Base-by-base conservation (phyloP, 169 alveolate species). In the Plasmodium vivax region DNA sequence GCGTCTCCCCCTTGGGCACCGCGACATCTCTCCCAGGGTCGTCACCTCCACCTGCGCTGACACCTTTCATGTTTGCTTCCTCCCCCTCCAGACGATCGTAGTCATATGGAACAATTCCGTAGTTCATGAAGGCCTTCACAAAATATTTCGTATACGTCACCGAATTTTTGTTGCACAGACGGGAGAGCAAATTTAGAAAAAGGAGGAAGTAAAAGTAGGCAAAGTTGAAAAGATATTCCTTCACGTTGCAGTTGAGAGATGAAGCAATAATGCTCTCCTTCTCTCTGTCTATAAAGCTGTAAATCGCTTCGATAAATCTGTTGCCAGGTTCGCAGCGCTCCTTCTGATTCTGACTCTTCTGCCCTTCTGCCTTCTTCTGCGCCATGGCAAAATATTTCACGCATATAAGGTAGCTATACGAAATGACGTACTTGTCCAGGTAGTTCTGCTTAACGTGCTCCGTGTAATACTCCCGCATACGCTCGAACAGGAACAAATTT, bases 121-220 rank as follows among this genome's bases (percentile, higher is more conserved):
- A 81, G 84, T 79, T 92, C 30, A 72, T 32, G 47, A 92, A 92
- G 9, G 82, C 85, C 14, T 83, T 82, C 54, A 83, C 58, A 82
- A 92, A 92, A 92, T 82, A 92, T 79, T 92, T 81, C 36, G 58
- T 47, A 92, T 92, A 82, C 68, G 92, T 47, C 6, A 32, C 27
- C n/a, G 92, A 92, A 83, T 92, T 92, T 92, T 92, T 92, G 68
- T 92, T 92, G 82, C 77, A 92, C 62, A 82, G 58, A 43, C 73
- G 58, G 23, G 95, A 82, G 56, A 92, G 45, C 74, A 92, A 92
- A 54, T 92, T 92, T 83, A 92, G 79, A 82, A 92, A 92, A 51
- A 73, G 34, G 45, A 92, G 84, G 45, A 45, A 36, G 83, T 82
- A 92, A 79, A 92, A 92, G 83, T 92, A 92, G 3, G 47, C 95